Evolutionary conservation across 352 stramenopile genomes (phyloP), one percentile per base, ranked within the genome.

Genomic region (Blastocystis sp.): DNA sequence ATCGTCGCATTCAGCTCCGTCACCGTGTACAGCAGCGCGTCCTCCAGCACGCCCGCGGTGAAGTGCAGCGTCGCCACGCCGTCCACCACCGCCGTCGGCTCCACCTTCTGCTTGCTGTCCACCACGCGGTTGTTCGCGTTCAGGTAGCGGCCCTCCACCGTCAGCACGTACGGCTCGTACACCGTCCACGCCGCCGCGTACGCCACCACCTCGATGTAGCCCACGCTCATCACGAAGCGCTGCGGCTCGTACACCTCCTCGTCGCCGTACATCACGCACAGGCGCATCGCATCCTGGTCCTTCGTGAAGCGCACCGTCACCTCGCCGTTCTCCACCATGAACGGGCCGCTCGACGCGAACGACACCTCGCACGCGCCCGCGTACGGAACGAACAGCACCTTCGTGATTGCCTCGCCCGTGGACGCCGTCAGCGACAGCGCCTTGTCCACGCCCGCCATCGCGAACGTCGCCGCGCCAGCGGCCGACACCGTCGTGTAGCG

Each of bases 181-280:
- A 69, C 56, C 21, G 74, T 84, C 74, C 74, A 84, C 17, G 19
- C 52, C 34, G 56, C n/a, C 34, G 38, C 52, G 23, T 23, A 69
- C 1, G 48, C 45, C 11, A 59, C 3, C 23, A 84, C 74, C 2
- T 61, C 48, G 52, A 84, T 41, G n/a, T 48, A 38, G 41, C 7
- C 38, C 5, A 84, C 38, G 19, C 14, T 67, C 74, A 84, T 84
- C 21, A 53, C 14, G 21, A 84, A 69, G 11, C 56, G n/a, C 53
- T 84, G 74, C 45, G 74, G 74, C 52, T 84, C 74, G 53, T 56
- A 84, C n/a, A 69, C 40, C 17, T 66, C 41, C 53, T 84, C 74
- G 19, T 28, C 52, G 45, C 52, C 60, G 56, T 84, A 84, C 52
- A 40, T 67, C 74, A 84, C 74, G 61, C 74, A 84, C 74, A 84